Evolutionary conservation across 768 basidiomycete species (phyloP).

Genomic region (Suillus subluteus): DNA sequence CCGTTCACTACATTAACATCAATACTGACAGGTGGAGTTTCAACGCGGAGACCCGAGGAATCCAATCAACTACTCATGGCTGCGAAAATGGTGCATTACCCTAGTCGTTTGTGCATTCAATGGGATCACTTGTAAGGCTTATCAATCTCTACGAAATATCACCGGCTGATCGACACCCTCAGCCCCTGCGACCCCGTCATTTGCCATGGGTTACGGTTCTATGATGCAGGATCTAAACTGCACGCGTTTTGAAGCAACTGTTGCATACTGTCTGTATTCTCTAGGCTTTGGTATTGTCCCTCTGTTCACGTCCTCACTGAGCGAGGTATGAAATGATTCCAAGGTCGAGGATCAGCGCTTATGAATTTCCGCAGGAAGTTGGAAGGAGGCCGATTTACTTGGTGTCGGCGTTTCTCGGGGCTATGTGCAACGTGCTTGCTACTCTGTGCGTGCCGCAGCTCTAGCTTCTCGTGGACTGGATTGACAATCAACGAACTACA

Average conservation of each 20-base stretch:
- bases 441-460: conserved; percentile 24
- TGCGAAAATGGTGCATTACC: conserved; percentile 45
- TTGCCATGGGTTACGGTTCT: conserved; percentile 55
- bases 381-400: conserved; percentile 65
- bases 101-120: conserved; percentile 36
- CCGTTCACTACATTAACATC: background rate
- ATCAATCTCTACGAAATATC: background rate
- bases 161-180: background rate
- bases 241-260: conserved; percentile 46
- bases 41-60: conserved; percentile 40
- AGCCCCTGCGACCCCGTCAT: conserved; percentile 57
- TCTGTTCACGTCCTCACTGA: conserved; percentile 66
- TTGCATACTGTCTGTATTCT: conserved; percentile 55
- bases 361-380: conserved; percentile 44
- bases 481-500: conserved; percentile 16
- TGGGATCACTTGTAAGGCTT: conserved; percentile 26
- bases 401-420: conserved; percentile 47
- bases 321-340: conserved; percentile 50
- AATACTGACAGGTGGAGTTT: conserved; percentile 38
- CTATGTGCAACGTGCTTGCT: conserved; percentile 44
- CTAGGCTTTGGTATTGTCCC: conserved; percentile 67
- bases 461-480: background rate
- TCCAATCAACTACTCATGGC: conserved; percentile 39
- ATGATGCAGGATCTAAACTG: conserved; percentile 54
- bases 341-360: background rate